phyloP scores from a whole-genome alignment of 805 yeast species.

The Cyberlindnera maclurae region DNA sequence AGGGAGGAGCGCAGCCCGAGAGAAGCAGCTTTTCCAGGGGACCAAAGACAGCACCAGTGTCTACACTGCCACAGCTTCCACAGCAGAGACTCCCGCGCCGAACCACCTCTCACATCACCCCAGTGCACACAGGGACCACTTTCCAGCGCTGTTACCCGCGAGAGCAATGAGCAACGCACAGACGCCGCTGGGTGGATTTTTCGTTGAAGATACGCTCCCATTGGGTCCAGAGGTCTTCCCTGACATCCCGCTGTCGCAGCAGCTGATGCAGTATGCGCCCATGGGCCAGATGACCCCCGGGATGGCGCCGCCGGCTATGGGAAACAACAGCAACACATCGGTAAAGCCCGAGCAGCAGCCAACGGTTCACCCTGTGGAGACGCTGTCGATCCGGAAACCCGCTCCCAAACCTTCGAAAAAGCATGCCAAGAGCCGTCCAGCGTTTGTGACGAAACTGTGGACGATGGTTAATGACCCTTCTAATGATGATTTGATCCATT shows the following conservation, averaged over 20 bases:
- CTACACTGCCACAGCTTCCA: too few relatives aligned
- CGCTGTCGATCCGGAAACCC: too few relatives aligned
- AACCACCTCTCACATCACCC: not conserved
- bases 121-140: not conserved
- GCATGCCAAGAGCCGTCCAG: slow-evolving; percentile 55
- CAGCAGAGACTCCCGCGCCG: too few relatives aligned
- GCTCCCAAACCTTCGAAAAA: slow-evolving; percentile 4
- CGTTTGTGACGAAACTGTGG: slow-evolving; percentile 93
- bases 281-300: slow-evolving; percentile 4
- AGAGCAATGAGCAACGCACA: slow-evolving; percentile 2
- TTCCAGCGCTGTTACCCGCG: not conserved
- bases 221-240: not conserved
- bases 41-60: too few relatives aligned
- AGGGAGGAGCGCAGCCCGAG: too few relatives aligned
- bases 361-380: too few relatives aligned
- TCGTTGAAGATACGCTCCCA: slow-evolving; percentile 2
- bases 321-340: too few relatives aligned
- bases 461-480: slow-evolving; percentile 81
- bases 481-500: slow-evolving; percentile 65
- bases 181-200: slow-evolving; percentile 1
- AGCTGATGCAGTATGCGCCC: slow-evolving; percentile 1
- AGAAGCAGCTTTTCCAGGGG: too few relatives aligned
- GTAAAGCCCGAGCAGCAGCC: too few relatives aligned
- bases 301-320: not conserved
- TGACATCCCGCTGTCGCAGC: too few relatives aligned